A percentile compares a stretch with the other conserved stretches of the same genome.
Evolutionary conservation across 1,139 yeast genomes (phyloP).

Genomic region (Protomyces macrosporus): DNA sequence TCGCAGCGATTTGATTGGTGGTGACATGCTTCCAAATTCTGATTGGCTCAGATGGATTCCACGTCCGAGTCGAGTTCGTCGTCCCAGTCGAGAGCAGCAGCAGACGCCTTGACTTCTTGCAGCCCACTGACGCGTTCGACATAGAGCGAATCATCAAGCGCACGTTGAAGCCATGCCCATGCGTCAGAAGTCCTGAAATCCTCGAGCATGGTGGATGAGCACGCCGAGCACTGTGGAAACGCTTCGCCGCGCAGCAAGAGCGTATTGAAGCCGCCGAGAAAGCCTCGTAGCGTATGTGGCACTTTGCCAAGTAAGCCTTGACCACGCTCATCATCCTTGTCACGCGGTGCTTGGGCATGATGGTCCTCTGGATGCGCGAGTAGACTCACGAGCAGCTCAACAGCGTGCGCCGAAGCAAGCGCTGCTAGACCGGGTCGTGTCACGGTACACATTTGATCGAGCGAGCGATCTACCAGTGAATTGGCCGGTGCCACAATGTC

Average conservation of each 20-base stretch:
- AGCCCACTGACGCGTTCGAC: background rate
- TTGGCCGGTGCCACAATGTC: constrained; percentile 93
- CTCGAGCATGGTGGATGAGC: constrained; percentile 56
- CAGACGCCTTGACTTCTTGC: background rate
- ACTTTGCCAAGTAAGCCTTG: constrained; percentile 54
- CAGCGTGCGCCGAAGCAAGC: constrained; percentile 80
- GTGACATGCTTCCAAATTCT: background rate
- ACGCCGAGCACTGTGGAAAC: constrained; percentile 77
- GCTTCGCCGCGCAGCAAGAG: constrained; percentile 64
- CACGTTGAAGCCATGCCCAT: background rate
- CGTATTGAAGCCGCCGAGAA: constrained; percentile 59
- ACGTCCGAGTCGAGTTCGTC: background rate
- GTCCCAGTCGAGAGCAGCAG: background rate
- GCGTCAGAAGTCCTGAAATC: constrained; percentile 27
- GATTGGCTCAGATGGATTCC: background rate
- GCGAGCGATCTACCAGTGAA: constrained; percentile 58
- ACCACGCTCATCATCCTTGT: constrained; percentile 28
- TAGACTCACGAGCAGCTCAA: constrained; percentile 70
- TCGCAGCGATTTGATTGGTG: background rate
- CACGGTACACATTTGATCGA: constrained; percentile 98
- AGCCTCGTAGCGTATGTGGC: constrained; percentile 91
- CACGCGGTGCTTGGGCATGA: constrained; percentile 26
- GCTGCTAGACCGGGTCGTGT: constrained; percentile 94
- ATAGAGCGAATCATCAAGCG: background rate
- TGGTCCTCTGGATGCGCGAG: constrained; percentile 58